Base-by-base conservation (phyloP, 768 basidiomycete species). In the Kwoniella heveanensis region DNA sequence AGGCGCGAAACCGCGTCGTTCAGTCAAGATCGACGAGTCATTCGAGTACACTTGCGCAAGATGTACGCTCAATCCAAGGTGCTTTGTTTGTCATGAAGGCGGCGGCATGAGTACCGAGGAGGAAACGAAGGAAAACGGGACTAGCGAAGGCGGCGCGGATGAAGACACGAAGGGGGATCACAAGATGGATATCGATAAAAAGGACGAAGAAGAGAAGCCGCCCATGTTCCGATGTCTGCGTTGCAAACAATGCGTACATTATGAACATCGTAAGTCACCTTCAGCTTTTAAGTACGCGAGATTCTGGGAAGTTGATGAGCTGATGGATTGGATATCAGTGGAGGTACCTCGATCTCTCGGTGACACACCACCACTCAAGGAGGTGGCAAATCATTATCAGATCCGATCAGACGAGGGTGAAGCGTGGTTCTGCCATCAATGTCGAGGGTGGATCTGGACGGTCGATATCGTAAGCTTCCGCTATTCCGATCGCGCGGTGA, bases 201-300 rank as follows among this genome's bases (percentile, higher is more conserved):
- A 17, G 13, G 54, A 46, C 17, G 32, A 47, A 26, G 68, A 60
- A 2, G 60, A 58, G 22, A 44, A 52, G 17, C 46, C 63, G 17
- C 47, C 91, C 10, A 81, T 92, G 32, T 95, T 91, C 79, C 85
- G 93, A 25, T 96, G 93, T 79, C 77, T 87, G 54, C 84, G 88
- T 21, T 96, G 93, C 83, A 90, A 88, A 71, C 87, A 92, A 50
- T 82, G 88, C 4, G 85, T 88, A 9, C 93, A 96, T 79, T 95
- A 95, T 77, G 81, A 80, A 24, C 90, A 93, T 80, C 80, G 76
- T 80, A 30, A 67, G 74, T 60, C 8, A 1, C 0, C 30, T 13
- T 2, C 10, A 37, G n/a, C 21, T 49, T 24, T n/a, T n/a, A n/a
- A n/a, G n/a, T n/a, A n/a, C n/a, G n/a, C n/a, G n/a, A n/a, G n/a